Percentiles rank a stretch among this genome's conserved stretches.
Evolutionary conservation across 805 yeast species (phyloP).

Genomic region (Kuraishia cidri): DNA sequence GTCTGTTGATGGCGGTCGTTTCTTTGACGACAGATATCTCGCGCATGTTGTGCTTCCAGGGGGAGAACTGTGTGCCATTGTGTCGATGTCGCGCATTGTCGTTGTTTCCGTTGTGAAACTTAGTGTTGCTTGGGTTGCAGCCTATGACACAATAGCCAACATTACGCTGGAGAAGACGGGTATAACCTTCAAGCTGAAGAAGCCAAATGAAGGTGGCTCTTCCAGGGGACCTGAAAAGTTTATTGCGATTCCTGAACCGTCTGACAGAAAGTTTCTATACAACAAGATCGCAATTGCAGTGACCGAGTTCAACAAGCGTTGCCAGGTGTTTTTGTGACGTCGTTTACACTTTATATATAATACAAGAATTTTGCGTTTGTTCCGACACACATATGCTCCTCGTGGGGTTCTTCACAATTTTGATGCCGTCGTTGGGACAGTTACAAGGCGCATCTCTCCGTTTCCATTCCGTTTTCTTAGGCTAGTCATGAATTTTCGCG

Average conservation of each 20-base stretch:
- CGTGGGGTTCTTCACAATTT: too few relatives aligned
- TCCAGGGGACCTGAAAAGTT: slow-evolving; percentile 35
- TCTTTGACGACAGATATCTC: slow-evolving; percentile 61
- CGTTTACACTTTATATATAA: background rate
- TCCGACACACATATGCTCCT: background rate
- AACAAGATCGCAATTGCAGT: slow-evolving; percentile 74
- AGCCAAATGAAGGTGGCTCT: slow-evolving; percentile 23
- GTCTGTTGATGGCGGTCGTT: slow-evolving; percentile 73
- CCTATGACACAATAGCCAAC: slow-evolving; percentile 55
- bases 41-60: slow-evolving; percentile 85
- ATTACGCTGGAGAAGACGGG: slow-evolving; percentile 78
- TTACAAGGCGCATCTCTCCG: too few relatives aligned
- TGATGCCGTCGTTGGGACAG: too few relatives aligned
- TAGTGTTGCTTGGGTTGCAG: slow-evolving; percentile 63
- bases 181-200: slow-evolving; percentile 54
- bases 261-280: slow-evolving; percentile 59
- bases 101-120: slow-evolving; percentile 55
- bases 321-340: slow-evolving; percentile 35
- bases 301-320: slow-evolving; percentile 62
- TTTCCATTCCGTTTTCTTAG: slow-evolving; percentile 39
- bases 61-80: slow-evolving; percentile 65
- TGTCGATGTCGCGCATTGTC: slow-evolving; percentile 64
- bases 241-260: slow-evolving; percentile 67
- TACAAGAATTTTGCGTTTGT: background rate
- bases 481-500: slow-evolving; percentile 30